These are phyloP conservation scores for Houttuynia cordata DNA, from an alignment of 164 flowering plant genomes.

Conservation along the genomic window DNA sequence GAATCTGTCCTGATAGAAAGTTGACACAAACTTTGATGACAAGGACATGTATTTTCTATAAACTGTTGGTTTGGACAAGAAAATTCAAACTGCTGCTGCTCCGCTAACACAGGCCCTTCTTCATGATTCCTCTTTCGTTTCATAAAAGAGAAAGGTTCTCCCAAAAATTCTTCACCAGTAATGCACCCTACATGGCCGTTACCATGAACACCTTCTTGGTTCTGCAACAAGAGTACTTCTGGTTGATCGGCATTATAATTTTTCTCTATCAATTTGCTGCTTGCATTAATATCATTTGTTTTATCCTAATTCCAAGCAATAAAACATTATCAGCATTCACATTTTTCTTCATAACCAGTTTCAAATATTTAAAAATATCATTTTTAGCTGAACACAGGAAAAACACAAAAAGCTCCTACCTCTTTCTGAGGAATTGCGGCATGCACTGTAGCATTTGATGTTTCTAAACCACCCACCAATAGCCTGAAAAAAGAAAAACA, in stretches of 20 bases:
- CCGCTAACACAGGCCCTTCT: not conserved
- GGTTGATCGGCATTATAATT: too few relatives aligned
- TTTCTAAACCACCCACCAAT: too few relatives aligned
- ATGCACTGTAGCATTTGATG: too few relatives aligned
- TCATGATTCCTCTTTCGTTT: not conserved
- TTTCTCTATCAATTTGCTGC: not conserved
- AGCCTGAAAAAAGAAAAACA: too few relatives aligned
- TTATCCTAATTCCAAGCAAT: not conserved
- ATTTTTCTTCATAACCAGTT: not conserved
- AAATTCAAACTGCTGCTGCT: not conserved
- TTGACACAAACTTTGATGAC: not conserved
- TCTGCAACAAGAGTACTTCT: too few relatives aligned
- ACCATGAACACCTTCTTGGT: not conserved
- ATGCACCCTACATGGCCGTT: not conserved
- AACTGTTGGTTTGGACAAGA: not conserved
- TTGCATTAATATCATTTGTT: not conserved
- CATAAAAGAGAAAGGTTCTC: not conserved
- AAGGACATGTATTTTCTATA: too few relatives aligned
- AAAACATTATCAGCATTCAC: too few relatives aligned
- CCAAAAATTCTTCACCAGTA: not conserved
- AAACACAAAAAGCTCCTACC: too few relatives aligned
- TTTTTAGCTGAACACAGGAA: not conserved
- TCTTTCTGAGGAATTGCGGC: too few relatives aligned
- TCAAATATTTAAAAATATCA: too few relatives aligned
- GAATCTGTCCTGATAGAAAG: not conserved